Evolutionary conservation across 192 early-diverging fungal genomes (phyloP).

Genomic region (Backusella tarrabulga): DNA sequence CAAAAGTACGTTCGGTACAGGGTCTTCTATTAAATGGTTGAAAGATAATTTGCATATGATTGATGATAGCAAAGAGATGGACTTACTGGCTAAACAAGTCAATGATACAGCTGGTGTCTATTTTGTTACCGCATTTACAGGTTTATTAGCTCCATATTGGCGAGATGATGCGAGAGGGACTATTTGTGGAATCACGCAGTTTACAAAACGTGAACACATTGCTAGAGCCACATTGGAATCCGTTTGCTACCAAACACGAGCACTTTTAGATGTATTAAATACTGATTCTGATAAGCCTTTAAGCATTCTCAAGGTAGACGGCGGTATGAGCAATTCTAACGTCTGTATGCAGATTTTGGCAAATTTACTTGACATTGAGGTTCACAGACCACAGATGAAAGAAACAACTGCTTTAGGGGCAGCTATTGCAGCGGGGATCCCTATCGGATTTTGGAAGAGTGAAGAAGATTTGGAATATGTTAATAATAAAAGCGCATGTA

Average conservation of each 20-base stretch:
- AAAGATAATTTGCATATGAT: constrained; percentile 81
- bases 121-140: constrained; percentile 93
- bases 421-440: constrained; percentile 84
- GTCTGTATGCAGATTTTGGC: constrained; percentile 92
- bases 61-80: constrained; percentile 68
- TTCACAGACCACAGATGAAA: constrained; percentile 78
- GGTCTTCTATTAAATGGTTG: constrained; percentile 89
- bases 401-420: constrained; percentile 93
- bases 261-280: constrained; percentile 89
- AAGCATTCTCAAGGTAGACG: constrained; percentile 78
- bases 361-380: constrained; percentile 76
- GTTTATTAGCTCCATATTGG: constrained; percentile 95
- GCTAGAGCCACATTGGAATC: constrained; percentile 86
- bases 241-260: constrained; percentile 87
- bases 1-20: constrained; percentile 97
- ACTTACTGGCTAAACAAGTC: constrained; percentile 62
- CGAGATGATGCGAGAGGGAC: constrained; percentile 83
- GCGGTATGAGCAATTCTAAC: constrained; percentile 89
- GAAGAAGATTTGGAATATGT: constrained; percentile 48
- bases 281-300: constrained; percentile 67
- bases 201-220: constrained; percentile 81
- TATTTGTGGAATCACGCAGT: constrained; percentile 88
- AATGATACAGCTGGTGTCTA: constrained; percentile 86
- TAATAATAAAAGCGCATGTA: constrained; percentile 38
- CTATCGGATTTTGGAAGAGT: constrained; percentile 61